Evolutionary conservation across 2,329 filamentous ascomycete species (phyloP).

Genomic region (Calonectria ilicicola): DNA sequence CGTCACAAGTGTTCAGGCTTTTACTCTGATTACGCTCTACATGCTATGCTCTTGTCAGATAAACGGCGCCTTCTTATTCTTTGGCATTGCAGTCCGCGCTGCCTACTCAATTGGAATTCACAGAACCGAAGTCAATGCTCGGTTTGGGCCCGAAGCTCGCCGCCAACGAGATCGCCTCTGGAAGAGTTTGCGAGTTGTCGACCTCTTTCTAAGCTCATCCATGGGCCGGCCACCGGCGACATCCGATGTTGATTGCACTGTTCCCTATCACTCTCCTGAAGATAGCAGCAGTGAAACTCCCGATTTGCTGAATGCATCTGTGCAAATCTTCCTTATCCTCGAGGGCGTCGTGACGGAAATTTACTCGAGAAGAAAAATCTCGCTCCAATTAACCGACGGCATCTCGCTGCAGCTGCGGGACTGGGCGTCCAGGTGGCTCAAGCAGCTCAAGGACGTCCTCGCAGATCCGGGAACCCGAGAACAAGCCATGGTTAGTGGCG

Average conservation of each 20-base stretch:
- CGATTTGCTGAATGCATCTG: conserved; percentile 63
- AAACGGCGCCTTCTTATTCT: conserved; percentile 66
- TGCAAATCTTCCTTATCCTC: conserved; percentile 64
- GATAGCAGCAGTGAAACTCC: conserved; percentile 53
- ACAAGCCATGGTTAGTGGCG: conserved; percentile 54
- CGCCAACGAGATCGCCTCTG: conserved; percentile 62
- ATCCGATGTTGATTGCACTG: conserved; percentile 66
- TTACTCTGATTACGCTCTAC: conserved; percentile 63
- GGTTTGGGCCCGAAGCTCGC: conserved; percentile 59
- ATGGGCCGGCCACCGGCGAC: conserved; percentile 67
- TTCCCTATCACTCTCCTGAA: conserved; percentile 56
- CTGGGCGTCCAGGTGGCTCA: conserved; percentile 63
- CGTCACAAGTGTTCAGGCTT: conserved; percentile 62
- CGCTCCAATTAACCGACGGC: conserved; percentile 63
- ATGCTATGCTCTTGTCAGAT: conserved; percentile 68
- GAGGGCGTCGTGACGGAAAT: conserved; percentile 64
- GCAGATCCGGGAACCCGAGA: conserved; percentile 29
- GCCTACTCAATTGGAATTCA: conserved; percentile 67
- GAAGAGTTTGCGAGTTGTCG: conserved; percentile 65
- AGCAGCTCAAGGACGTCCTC: conserved; percentile 55
- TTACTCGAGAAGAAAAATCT: conserved; percentile 66
- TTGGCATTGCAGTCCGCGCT: conserved; percentile 64
- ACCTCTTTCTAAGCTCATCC: conserved; percentile 64
- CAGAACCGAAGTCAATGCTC: conserved; percentile 64
- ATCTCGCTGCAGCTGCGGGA: conserved; percentile 65